Evolutionary conservation across 768 basidiomycete species (phyloP).

Genomic region (Podaxis pistillaris): DNA sequence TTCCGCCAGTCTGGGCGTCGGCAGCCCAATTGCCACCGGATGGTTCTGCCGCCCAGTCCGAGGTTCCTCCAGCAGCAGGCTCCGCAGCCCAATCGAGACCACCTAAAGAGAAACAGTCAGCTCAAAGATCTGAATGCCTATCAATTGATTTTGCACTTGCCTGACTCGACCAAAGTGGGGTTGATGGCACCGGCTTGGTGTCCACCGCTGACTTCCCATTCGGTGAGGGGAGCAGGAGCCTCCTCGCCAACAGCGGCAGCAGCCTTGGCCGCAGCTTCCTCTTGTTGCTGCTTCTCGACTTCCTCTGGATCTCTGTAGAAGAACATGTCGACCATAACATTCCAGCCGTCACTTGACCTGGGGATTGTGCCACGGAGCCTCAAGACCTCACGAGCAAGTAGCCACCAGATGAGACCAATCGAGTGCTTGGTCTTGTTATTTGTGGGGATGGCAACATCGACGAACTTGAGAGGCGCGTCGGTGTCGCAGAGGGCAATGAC

Average conservation of each 20-base stretch:
- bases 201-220: conserved; percentile 77
- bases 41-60: conserved; percentile 91
- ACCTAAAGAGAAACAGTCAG: conserved; percentile 33
- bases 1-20: conserved; percentile 30
- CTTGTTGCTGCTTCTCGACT: conserved; percentile 96
- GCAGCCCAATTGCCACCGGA: conserved; percentile 42
- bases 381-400: conserved; percentile 96
- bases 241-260: conserved; percentile 54
- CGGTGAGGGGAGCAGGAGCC: conserved; percentile 39
- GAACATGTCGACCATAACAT: conserved; percentile 99
- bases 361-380: conserved; percentile 93
- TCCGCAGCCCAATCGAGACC: conserved; percentile 88
- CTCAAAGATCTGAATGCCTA: conserved; percentile 10
- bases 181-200: conserved; percentile 72
- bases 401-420: conserved; percentile 97
- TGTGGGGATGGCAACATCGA: conserved; percentile 97
- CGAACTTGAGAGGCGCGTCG: conserved; percentile 95
- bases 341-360: conserved; percentile 91
- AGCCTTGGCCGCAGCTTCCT: conserved; percentile 86
- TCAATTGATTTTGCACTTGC: conserved; percentile 33
- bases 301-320: conserved; percentile 99
- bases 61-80: conserved; percentile 39
- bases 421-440: conserved; percentile 99
- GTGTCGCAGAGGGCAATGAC: conserved; percentile 99
- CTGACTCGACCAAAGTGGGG: conserved; percentile 69